A percentile compares a stretch with the other conserved stretches of the same genome.
phyloP scores from a whole-genome alignment of 169 alveolate species.

The Plasmodium knowlesi region DNA sequence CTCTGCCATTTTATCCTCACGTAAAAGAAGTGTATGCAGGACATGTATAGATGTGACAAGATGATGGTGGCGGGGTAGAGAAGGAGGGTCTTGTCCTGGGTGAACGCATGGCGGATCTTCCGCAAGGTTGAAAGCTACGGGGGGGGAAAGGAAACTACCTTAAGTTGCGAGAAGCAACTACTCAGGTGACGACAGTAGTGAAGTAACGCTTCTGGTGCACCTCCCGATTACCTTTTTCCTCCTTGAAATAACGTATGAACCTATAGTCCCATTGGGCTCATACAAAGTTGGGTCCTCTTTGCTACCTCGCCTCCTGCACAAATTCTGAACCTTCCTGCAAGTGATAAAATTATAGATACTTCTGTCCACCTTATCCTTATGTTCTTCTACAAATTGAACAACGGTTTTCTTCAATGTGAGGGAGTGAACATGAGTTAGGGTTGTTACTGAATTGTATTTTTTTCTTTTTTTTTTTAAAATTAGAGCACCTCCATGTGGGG shows the following conservation, averaged over 20 bases:
- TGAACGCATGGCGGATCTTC: not conserved
- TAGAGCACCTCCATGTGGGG: not conserved
- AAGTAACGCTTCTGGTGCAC: not conserved
- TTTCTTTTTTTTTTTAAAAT: too few species aligned
- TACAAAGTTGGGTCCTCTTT: slow-evolving; percentile 4
- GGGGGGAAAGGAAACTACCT: not conserved
- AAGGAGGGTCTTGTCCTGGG: slow-evolving; percentile 14
- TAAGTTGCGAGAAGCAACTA: not conserved
- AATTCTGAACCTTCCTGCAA: not conserved
- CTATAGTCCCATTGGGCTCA: slow-evolving; percentile 44
- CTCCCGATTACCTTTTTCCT: slow-evolving; percentile 35
- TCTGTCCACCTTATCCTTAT: slow-evolving; percentile 36
- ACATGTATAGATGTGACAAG: slow-evolving; percentile 3
- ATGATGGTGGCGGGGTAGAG: slow-evolving; percentile 31
- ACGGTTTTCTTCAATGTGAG: slow-evolving; percentile 27
- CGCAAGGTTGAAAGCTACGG: slow-evolving; percentile 12
- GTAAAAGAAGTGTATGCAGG: slow-evolving; percentile 16
- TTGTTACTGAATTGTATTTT: not conserved
- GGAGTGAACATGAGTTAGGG: not conserved
- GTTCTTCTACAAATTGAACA: slow-evolving; percentile 45
- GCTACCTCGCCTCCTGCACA: slow-evolving; percentile 11
- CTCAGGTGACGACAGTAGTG: not conserved
- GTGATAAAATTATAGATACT: slow-evolving; percentile 28
- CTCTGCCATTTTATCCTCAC: slow-evolving; percentile 34
- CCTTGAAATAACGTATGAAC: slow-evolving; percentile 27